Base-by-base conservation (phyloP, 352 stramenopile genomes). In the Phytopythium vexans region DNA sequence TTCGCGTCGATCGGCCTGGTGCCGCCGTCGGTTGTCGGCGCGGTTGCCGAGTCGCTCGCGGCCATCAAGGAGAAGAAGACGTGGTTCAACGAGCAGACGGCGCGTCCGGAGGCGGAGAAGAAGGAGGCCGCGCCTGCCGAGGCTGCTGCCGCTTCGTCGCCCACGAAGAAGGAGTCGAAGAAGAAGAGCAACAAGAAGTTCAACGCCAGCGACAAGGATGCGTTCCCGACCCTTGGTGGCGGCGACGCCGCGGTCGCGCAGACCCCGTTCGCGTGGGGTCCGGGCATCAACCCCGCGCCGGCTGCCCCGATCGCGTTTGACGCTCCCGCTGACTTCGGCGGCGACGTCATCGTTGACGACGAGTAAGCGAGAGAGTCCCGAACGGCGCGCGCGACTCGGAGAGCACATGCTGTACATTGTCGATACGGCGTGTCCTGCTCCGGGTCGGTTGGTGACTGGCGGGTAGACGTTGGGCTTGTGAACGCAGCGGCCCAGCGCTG, bases 21-120 rank as follows among this genome's bases (percentile, higher is more conserved):
- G 58, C 94, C 95, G 37, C 95, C 96, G 8, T 85, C 89, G 41
- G 89, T 78, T 47, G 74, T 96, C 15, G 77, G 82, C 35, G 77
- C 78, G 21, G 77, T 98, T 9, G 66, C 77, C 41, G 75, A 78
- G n/a, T 95, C 90, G 31, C 83, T 98, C 62, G 76, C 90, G 50
- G 94, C 90, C 52, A 88, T 99, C 31, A 96, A 97, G 68, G 89
- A 86, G n/a, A 98, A 98, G 87, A 98, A 99, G 74, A 62, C 82
- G 31, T 94, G 78, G 82, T 94, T 90, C 57, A 70, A 69, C 33
- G 72, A 72, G 58, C 82, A 94, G 70, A 89, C 76, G 34, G 60
- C 71, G 40, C 77, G 70, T 33, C 56, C 66, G 7, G 73, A 74
- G 34, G 44, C 62, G 4, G 43, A 61, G 2, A 52, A 66, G 6